Percentiles rank a stretch among this genome's conserved stretches.
Conservation (phyloP, 495 filamentous ascomycete species). For the Neurospora africana region DNA sequence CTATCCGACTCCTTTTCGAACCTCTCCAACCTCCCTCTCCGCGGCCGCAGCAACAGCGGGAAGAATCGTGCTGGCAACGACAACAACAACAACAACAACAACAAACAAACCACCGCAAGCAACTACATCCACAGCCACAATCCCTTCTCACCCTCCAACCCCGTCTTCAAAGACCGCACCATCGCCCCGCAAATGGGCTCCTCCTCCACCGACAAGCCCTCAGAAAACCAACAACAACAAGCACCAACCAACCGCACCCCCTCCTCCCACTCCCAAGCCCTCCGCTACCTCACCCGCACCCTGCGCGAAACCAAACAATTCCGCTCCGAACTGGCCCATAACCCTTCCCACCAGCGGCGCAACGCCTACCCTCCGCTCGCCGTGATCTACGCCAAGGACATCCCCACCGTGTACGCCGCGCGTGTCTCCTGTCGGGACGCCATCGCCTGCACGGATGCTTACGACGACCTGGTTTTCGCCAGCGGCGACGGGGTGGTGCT, state of each 20-base stretch:
- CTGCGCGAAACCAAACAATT: slow-evolving; percentile 61
- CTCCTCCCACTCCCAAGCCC: slow-evolving; percentile 23
- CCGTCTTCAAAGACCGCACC: slow-evolving; percentile 30
- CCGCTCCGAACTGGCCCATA: slow-evolving; percentile 58
- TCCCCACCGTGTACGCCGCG: slow-evolving; percentile 75
- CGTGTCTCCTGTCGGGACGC: slow-evolving; percentile 49
- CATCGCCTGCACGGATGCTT: slow-evolving; percentile 68
- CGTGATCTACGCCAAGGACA: slow-evolving; percentile 79
- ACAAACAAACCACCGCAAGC: neutral
- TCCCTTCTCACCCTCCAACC: neutral
- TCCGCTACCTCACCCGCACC: slow-evolving; percentile 68
- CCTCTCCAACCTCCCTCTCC: slow-evolving; percentile 20
- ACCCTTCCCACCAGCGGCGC: slow-evolving; percentile 41
- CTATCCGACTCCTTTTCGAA: slow-evolving; percentile 21
- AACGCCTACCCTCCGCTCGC: slow-evolving; percentile 75
- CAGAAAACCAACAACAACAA: slow-evolving; percentile 9
- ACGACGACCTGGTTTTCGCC: slow-evolving; percentile 79
- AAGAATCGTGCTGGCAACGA: slow-evolving; percentile 1
- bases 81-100: neutral
- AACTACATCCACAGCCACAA: neutral
- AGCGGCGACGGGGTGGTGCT: slow-evolving; percentile 86
- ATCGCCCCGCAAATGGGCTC: slow-evolving; percentile 39
- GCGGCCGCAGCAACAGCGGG: slow-evolving; percentile 18
- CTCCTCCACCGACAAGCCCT: slow-evolving; percentile 23
- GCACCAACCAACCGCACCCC: slow-evolving; percentile 6